Conservation (phyloP, 371 early-diverging fungal species). For the Chytridiales sp. region DNA sequence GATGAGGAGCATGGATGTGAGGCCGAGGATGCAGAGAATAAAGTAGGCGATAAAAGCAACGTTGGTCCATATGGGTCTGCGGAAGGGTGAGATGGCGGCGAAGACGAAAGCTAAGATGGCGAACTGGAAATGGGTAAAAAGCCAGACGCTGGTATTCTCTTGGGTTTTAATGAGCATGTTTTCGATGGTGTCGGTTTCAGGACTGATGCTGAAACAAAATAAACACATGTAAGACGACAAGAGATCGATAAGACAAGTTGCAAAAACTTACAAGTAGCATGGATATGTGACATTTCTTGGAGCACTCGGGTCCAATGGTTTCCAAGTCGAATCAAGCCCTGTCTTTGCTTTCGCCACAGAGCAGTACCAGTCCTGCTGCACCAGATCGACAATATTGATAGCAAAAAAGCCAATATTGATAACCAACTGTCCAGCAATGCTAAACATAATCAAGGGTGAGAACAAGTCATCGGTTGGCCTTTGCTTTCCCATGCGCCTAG, state of each 20-base stretch:
- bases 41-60: constrained; percentile 21
- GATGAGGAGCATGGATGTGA: constrained; percentile 21
- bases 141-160: constrained; percentile 45
- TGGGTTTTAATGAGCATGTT: constrained; percentile 25
- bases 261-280: constrained; percentile 39
- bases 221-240: background rate
- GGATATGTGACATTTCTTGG: constrained; percentile 26
- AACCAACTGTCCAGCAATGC: constrained; percentile 61
- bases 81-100: constrained; percentile 22
- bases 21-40: constrained; percentile 7
- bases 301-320: constrained; percentile 20
- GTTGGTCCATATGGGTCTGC: constrained; percentile 45
- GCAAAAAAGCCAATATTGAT: constrained; percentile 29
- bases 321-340: constrained; percentile 20
- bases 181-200: constrained; percentile 15
- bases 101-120: constrained; percentile 32
- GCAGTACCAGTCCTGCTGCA: constrained; percentile 37
- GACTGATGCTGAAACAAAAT: constrained; percentile 28
- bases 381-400: constrained; percentile 13
- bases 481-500: constrained; percentile 47
- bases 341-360: constrained; percentile 24
- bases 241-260: background rate
- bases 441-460: constrained; percentile 57
- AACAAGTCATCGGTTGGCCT: constrained; percentile 74
- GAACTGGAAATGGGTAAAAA: constrained; percentile 45